phyloP scores from a whole-genome alignment of 331 rosid species.

The Rosa hybrid region DNA sequence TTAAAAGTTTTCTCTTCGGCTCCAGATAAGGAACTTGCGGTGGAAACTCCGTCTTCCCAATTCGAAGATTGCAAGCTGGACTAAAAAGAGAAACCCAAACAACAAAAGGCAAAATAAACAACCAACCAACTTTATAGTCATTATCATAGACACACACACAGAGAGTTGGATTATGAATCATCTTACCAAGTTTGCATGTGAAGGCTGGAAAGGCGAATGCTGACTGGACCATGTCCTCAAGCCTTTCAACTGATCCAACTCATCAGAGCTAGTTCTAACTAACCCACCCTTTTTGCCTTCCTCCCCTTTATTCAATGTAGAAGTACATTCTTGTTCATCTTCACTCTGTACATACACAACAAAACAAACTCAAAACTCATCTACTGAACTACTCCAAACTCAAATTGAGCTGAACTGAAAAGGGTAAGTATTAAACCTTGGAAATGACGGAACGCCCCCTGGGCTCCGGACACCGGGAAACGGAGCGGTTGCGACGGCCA shows the following conservation, averaged over 20 bases:
- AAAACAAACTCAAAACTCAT: constrained; percentile 27
- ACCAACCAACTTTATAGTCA: constrained; percentile 7
- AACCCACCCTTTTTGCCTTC: constrained; percentile 38
- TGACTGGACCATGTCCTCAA: constrained; percentile 56
- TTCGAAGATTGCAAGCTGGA: constrained; percentile 29
- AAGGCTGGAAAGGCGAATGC: constrained; percentile 40
- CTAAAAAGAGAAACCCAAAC: constrained; percentile 36
- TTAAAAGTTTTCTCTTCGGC: constrained; percentile 63
- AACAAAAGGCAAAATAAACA: constrained; percentile 17
- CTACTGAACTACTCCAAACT: neutral
- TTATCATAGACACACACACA: neutral
- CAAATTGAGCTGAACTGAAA: neutral
- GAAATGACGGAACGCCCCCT: constrained; percentile 46
- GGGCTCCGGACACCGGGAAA: constrained; percentile 57
- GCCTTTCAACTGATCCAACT: constrained; percentile 41
- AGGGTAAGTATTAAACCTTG: constrained; percentile 44
- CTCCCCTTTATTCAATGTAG: constrained; percentile 19
- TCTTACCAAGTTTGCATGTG: constrained; percentile 46
- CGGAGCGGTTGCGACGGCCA: constrained; percentile 61
- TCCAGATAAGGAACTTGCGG: constrained; percentile 57
- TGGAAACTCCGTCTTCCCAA: constrained; percentile 53
- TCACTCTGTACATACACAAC: constrained; percentile 59
- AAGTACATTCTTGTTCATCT: constrained; percentile 48
- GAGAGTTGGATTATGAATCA: constrained; percentile 18
- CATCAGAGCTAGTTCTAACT: constrained; percentile 38